phyloP scores from a whole-genome alignment of 352 stramenopile genomes.

The Globisporangium barbulae region DNA sequence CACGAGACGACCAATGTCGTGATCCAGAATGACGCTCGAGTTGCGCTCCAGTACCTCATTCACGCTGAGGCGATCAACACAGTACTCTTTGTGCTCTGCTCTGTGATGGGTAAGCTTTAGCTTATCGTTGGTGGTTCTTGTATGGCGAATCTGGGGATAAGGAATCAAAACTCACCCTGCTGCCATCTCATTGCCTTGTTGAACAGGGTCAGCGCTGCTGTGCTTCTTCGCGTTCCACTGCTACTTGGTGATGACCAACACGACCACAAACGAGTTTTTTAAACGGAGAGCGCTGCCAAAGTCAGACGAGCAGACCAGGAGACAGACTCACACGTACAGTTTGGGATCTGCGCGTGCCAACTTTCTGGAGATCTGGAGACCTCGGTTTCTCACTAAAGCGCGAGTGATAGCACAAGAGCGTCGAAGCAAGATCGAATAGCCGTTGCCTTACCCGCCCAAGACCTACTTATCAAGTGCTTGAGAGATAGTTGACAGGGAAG shows the following conservation, averaged over 20 bases:
- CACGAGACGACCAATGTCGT: constrained; percentile 32
- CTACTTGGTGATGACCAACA: constrained; percentile 49
- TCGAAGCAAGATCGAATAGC: background rate
- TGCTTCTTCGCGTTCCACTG: constrained; percentile 53
- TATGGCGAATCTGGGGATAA: background rate
- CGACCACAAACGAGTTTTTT: constrained; percentile 77
- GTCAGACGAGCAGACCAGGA: background rate
- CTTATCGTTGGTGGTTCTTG: background rate
- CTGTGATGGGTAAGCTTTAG: constrained; percentile 39
- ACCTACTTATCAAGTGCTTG: background rate
- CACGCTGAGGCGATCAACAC: constrained; percentile 36
- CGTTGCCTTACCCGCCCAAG: too few relatives aligned
- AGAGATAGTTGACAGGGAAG: background rate
- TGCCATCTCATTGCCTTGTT: background rate
- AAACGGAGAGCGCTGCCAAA: constrained; percentile 30
- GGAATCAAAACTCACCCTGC: background rate
- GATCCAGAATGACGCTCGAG: constrained; percentile 30
- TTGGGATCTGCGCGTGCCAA: constrained; percentile 23
- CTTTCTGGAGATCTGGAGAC: constrained; percentile 28
- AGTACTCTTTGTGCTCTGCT: constrained; percentile 43
- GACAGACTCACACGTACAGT: constrained; percentile 11
- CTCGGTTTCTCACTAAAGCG: constrained; percentile 24
- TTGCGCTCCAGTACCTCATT: constrained; percentile 52
- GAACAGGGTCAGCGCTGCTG: constrained; percentile 33
- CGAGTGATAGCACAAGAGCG: background rate